Evolutionary conservation across 805 yeast species (phyloP), one percentile per base, ranked within the genome.

Genomic region (Myxozyma sirexii): DNA sequence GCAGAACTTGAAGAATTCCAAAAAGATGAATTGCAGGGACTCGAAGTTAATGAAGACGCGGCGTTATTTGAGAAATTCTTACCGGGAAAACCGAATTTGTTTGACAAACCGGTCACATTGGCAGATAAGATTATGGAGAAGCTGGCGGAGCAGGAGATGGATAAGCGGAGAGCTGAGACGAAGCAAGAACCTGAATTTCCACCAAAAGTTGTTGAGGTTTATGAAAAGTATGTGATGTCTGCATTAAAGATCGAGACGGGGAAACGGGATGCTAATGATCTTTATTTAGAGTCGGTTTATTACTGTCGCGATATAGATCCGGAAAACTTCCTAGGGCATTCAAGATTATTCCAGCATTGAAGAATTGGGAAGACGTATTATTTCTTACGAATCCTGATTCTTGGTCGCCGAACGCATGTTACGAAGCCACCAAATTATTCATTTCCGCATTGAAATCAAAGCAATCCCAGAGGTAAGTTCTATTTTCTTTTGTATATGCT

Each of bases 291-390:
- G 93, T 94, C 47, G 98, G 98, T 7, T 85, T 85, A 67, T 85
- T 93, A 54, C 79, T 94, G 60, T 81, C 90, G 21, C 84, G 96
- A 3, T 94, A 96, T 84, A 87, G 92, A 41, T 96, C 94, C 70
- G 99, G 99, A 51, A 92, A 92, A 74, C 80, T 94, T 54, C 99
- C 99, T n/a, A 92, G 93, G 70, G 82, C 96, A 35, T 94, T 94
- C 79, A 94, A 94, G 72, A 96, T 94, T 52, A 82, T 96, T 57
- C 99, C 99, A 37, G 82, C 96, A 2, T 80, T 94, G 66, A 87
- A 82, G 68, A 93, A 93, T 75, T 94, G 99, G 99, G 91, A 91
- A 72, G 98, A 93, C 72, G 87, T 94, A 35, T 77, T 94, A 37
- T 93, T 85, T 71, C 97, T 94, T 42, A 92, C 98, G 1, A 84